phyloP scores from a whole-genome alignment of 176 grass and related monocot species.

The Bothriochloa decipiens region DNA sequence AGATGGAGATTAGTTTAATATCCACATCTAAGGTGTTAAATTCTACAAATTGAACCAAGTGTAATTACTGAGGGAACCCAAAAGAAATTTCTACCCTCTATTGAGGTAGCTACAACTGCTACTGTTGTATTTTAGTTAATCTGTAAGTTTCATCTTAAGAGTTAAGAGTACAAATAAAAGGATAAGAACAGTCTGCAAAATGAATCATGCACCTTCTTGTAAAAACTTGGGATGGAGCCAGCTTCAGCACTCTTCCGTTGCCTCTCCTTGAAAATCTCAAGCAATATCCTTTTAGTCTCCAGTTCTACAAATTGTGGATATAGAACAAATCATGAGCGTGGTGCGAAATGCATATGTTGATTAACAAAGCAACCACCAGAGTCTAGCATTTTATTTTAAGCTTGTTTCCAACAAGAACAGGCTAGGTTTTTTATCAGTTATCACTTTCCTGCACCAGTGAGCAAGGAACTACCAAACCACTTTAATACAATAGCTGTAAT shows the following conservation, averaged over 20 bases:
- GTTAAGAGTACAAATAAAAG: background rate
- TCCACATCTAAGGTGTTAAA: background rate
- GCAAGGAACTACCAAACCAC: background rate
- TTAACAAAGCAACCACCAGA: background rate
- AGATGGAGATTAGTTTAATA: slow-evolving; percentile 27
- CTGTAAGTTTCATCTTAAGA: background rate
- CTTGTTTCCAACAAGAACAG: background rate
- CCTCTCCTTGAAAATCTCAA: slow-evolving; percentile 97
- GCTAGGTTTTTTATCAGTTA: background rate
- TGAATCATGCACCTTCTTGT: slow-evolving; percentile 79
- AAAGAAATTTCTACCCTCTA: background rate
- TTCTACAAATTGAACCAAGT: slow-evolving; percentile 6
- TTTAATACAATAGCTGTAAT: background rate
- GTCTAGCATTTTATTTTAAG: background rate
- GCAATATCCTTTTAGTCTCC: slow-evolving; percentile 97
- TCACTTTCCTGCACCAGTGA: background rate
- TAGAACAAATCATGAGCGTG: background rate
- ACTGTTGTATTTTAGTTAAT: background rate
- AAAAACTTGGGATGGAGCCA: slow-evolving; percentile 97
- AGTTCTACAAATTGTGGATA: slow-evolving; percentile 65
- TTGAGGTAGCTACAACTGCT: background rate
- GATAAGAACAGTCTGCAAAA: slow-evolving; percentile 1
- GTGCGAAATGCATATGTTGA: background rate
- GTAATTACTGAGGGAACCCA: background rate
- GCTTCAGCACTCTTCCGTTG: slow-evolving; percentile 91